Percentiles rank a stretch among this genome's conserved stretches.
Evolutionary conservation across 164 flowering plant genomes (phyloP).

Genomic region (Vitis rotundifolia): DNA sequence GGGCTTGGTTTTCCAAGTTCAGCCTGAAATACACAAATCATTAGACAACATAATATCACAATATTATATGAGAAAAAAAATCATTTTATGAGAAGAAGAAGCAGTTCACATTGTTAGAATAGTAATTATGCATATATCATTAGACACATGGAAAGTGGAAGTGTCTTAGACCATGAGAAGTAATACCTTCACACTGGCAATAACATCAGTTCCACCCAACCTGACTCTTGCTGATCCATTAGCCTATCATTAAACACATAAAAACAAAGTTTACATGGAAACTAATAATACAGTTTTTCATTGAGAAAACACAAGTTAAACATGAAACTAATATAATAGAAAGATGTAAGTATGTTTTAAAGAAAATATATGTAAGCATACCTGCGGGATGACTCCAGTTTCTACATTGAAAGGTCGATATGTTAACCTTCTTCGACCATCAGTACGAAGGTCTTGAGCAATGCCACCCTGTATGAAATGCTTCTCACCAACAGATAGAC

Average conservation of each 20-base stretch:
- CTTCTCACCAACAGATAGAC: constrained; percentile 80
- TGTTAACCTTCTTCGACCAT: constrained; percentile 75
- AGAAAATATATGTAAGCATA: constrained; percentile 11
- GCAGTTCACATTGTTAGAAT: background rate
- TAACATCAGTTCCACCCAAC: constrained; percentile 88
- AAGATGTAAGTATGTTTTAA: background rate
- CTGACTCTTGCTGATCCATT: constrained; percentile 95
- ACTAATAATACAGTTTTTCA: background rate
- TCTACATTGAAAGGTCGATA: constrained; percentile 79
- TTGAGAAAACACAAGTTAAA: background rate
- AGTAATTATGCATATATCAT: background rate
- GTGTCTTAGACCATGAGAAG: background rate
- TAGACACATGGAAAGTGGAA: background rate
- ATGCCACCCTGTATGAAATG: constrained; percentile 85
- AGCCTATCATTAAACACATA: constrained; percentile 43
- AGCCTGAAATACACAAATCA: constrained; percentile 51
- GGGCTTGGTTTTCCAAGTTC: constrained; percentile 87
- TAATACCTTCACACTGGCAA: constrained; percentile 85
- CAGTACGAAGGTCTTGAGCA: constrained; percentile 86
- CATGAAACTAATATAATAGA: background rate
- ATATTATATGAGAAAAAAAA: background rate
- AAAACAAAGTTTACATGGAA: background rate
- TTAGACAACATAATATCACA: constrained; percentile 3
- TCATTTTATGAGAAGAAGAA: background rate
- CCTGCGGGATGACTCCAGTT: constrained; percentile 94